phyloP scores from a whole-genome alignment of 371 early-diverging fungal species.

The Mycotypha africana region DNA sequence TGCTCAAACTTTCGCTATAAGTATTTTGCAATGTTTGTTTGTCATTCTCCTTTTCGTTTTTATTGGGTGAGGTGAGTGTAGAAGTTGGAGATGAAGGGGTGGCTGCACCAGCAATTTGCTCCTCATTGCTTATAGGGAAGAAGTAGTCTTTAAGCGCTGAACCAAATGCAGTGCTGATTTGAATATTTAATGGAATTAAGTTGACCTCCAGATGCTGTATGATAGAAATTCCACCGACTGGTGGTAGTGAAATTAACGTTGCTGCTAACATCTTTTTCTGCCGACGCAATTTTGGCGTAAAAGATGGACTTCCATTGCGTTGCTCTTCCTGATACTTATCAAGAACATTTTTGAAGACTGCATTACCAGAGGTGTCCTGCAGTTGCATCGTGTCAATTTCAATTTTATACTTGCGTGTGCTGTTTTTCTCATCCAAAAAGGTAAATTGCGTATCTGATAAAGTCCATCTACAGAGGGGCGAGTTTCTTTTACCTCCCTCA shows the following conservation, averaged over 20 bases:
- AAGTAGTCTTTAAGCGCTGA: slow-evolving; percentile 69
- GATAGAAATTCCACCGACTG: slow-evolving; percentile 83
- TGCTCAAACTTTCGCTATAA: slow-evolving; percentile 1
- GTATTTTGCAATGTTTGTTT: neutral
- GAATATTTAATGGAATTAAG: slow-evolving; percentile 71
- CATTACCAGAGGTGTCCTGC: slow-evolving; percentile 54
- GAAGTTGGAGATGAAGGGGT: too few species aligned
- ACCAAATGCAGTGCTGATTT: slow-evolving; percentile 78
- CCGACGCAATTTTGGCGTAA: too few species aligned
- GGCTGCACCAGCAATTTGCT: neutral
- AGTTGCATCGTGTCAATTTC: slow-evolving; percentile 69
- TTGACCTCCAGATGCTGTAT: slow-evolving; percentile 85
- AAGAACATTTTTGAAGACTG: slow-evolving; percentile 40
- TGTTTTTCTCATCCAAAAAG: slow-evolving; percentile 57
- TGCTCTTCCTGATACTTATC: slow-evolving; percentile 2
- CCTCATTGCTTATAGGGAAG: slow-evolving; percentile 28
- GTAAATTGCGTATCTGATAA: slow-evolving; percentile 42
- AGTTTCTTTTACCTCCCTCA: slow-evolving; percentile 5
- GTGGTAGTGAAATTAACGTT: slow-evolving; percentile 68
- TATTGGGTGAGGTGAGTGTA: too few species aligned
- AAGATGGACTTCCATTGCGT: too few species aligned
- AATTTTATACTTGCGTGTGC: slow-evolving; percentile 55
- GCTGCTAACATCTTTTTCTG: slow-evolving; percentile 82
- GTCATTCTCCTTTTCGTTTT: neutral
- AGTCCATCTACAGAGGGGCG: slow-evolving; percentile 55